Evolutionary conservation across 2,329 filamentous ascomycete genomes (phyloP), one percentile per base, ranked within the genome.

Genomic region (Arthrobotrys musiformis): DNA sequence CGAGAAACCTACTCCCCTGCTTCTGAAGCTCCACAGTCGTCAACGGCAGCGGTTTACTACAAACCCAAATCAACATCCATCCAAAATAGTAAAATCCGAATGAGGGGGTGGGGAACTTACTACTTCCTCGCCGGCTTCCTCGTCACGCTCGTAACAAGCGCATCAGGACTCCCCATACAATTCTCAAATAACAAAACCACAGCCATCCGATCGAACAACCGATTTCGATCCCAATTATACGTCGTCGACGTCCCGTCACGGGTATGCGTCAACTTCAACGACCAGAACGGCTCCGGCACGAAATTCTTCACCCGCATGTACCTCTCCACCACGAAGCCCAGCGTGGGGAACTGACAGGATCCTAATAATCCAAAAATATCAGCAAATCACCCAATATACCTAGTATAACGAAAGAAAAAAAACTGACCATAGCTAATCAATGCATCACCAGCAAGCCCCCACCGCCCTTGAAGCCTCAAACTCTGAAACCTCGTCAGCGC

Each of bases 11-110:
- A 79, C 92, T 97, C 11, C 95, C 94, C 84, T 94, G 94, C 84
- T 98, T 99, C 82, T 99, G 95, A 19, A 99, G 86, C 83, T 98
- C 95, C 19, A 99, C 94, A 0, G 95, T 99, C 0, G 95, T 99
- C 79, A 99, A 86, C 3, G 95, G 95, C 11, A 99, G 84, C 0
- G 95, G 95, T 81, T 94, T 94, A 64, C 80, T 81, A 44, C 7
- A 35, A 17, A 66, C 48, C n/a, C n/a, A 19, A 52, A 22, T 48
- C 5, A 48, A 11, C 44, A 22, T 48, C 17, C 7, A 7, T 22
- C 6, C 7, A 24, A 48, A 48, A 11, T 11, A 13, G 4, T 24
- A 6, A 24, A 48, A 48, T 11, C 5, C 5, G 30, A 35, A 35
- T 5, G 19, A 11, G 17, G 17, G 44, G 6, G 24, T 15, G 22